A percentile compares a stretch with the other conserved stretches of the same genome.
Evolutionary conservation across 306 rosid genomes (phyloP).

Genomic region (Clitoria ternatea): DNA sequence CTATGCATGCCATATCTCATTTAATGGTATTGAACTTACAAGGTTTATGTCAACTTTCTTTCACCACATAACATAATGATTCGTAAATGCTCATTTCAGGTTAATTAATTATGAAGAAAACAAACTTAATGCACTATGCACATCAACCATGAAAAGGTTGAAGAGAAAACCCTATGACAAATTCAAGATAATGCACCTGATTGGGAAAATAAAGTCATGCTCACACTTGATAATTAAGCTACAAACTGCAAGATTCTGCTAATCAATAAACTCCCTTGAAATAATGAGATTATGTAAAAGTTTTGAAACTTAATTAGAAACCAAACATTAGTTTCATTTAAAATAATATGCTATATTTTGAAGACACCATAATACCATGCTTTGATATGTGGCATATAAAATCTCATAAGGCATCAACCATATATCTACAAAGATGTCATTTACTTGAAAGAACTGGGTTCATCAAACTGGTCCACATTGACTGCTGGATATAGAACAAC

Average conservation of each 20-base stretch:
- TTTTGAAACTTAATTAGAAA: neutral
- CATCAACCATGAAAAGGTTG: neutral
- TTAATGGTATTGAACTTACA: neutral
- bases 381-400: neutral
- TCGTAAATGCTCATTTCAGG: neutral
- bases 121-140: neutral
- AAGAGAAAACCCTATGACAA: neutral
- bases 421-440: conserved; percentile 45
- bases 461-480: conserved; percentile 73
- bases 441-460: conserved; percentile 69
- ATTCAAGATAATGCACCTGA: neutral
- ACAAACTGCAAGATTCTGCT: neutral
- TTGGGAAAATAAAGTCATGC: neutral
- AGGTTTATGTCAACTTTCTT: neutral
- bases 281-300: neutral
- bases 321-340: neutral
- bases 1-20: neutral
- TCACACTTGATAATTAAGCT: neutral
- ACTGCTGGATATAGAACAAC: conserved; percentile 94
- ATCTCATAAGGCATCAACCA: conserved; percentile 8
- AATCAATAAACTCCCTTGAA: conserved; percentile 14
- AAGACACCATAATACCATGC: neutral
- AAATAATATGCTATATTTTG: neutral
- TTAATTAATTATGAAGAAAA: neutral
- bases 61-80: neutral